These are phyloP conservation scores for Epicoccum sorghinum DNA, from an alignment of 2,329 filamentous ascomycete species.

Conservation along the genomic window DNA sequence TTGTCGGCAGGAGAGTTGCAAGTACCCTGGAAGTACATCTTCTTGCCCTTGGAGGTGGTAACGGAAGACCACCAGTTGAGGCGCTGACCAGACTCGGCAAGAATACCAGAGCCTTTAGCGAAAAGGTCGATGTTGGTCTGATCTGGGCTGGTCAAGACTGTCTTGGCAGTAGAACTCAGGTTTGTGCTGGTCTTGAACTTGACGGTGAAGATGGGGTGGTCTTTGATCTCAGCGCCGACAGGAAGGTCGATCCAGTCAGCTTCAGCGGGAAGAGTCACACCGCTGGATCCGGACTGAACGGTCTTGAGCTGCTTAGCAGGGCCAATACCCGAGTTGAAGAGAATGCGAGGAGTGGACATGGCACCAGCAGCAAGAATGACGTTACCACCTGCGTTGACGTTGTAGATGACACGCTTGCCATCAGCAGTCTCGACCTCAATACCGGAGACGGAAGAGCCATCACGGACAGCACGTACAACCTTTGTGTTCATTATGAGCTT, in stretches of 20 bases:
- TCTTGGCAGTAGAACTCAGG: constrained; percentile 27
- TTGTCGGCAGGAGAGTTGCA: constrained; percentile 49
- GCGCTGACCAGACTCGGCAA: constrained; percentile 56
- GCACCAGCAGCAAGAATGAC: constrained; percentile 71
- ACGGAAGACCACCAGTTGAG: constrained; percentile 57
- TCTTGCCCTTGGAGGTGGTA: constrained; percentile 49
- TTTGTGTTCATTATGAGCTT: constrained; percentile 69
- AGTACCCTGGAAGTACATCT: constrained; percentile 53
- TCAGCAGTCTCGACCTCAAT: constrained; percentile 60
- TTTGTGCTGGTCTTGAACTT: constrained; percentile 37
- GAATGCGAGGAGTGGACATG: constrained; percentile 70
- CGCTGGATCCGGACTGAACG: constrained; percentile 50
- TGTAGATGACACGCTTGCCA: constrained; percentile 55
- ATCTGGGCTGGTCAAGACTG: constrained; percentile 36
- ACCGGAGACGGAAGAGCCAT: constrained; percentile 66
- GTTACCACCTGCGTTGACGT: constrained; percentile 64
- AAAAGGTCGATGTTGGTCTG: constrained; percentile 41
- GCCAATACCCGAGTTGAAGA: constrained; percentile 72
- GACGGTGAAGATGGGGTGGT: constrained; percentile 46
- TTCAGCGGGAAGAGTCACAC: constrained; percentile 50
- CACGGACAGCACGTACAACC: constrained; percentile 68
- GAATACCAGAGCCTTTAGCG: constrained; percentile 47
- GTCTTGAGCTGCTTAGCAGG: constrained; percentile 57
- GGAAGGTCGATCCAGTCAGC: constrained; percentile 58
- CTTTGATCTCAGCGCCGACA: constrained; percentile 53